Evolutionary conservation across 352 stramenopile species (phyloP).

Genomic region (Thalassiosira allenii): DNA sequence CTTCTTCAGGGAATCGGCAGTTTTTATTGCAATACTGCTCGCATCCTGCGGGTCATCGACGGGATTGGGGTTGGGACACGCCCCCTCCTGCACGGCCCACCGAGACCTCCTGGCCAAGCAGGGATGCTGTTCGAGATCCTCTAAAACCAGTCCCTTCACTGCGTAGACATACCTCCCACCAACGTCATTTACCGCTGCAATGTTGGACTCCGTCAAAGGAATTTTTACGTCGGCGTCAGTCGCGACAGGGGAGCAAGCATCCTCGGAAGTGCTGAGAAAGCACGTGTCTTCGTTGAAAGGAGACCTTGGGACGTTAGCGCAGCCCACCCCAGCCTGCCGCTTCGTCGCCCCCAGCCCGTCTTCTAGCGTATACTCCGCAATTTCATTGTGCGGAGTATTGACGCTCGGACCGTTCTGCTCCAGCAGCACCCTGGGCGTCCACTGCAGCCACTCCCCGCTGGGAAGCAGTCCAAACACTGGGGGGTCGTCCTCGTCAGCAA

Average conservation of each 20-base stretch:
- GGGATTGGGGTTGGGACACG: slow-evolving; percentile 30
- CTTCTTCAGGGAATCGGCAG: slow-evolving; percentile 21
- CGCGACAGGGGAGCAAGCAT: slow-evolving; percentile 34
- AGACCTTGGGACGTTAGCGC: slow-evolving; percentile 57
- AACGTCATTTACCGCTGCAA: slow-evolving; percentile 40
- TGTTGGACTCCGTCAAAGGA: not conserved
- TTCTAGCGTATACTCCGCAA: slow-evolving; percentile 35
- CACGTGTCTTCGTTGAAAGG: slow-evolving; percentile 74
- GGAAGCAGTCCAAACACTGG: slow-evolving; percentile 58
- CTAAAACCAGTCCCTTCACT: slow-evolving; percentile 54
- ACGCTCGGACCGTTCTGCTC: slow-evolving; percentile 62
- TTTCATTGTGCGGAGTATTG: slow-evolving; percentile 32
- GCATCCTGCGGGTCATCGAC: too few species aligned
- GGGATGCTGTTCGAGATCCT: slow-evolving; percentile 38
- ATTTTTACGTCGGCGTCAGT: slow-evolving; percentile 1
- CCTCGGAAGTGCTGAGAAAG: slow-evolving; percentile 44
- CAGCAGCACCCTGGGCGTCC: slow-evolving; percentile 47
- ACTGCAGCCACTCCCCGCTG: slow-evolving; percentile 53
- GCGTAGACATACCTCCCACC: slow-evolving; percentile 57
- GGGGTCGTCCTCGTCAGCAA: slow-evolving; percentile 41
- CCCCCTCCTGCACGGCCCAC: slow-evolving; percentile 49
- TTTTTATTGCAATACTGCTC: too few species aligned
- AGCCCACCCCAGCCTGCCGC: slow-evolving; percentile 16
- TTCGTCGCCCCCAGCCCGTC: slow-evolving; percentile 49
- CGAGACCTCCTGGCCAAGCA: slow-evolving; percentile 33